phyloP scores from a whole-genome alignment of 202 grass and related monocot genomes.

The Eragrostis tef region DNA sequence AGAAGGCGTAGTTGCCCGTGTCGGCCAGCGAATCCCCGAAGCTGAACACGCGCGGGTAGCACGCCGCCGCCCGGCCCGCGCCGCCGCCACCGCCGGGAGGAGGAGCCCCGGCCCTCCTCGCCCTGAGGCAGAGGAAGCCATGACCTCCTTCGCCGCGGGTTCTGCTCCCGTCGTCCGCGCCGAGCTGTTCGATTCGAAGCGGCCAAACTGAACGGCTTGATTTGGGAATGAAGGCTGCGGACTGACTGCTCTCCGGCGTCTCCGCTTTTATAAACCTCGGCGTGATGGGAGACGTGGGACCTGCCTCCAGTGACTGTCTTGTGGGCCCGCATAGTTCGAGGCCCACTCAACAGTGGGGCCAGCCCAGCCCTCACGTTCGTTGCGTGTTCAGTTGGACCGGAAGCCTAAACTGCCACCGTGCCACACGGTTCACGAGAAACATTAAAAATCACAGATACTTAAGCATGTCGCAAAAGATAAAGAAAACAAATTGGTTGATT shows the following conservation, averaged over 20 bases:
- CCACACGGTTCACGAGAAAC: no score
- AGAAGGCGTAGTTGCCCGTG: constrained; percentile 65
- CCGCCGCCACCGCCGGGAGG: not conserved
- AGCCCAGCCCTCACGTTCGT: not conserved
- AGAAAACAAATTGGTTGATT: no score
- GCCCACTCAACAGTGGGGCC: not conserved
- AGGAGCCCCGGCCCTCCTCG: constrained; percentile 12
- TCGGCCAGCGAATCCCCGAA: constrained; percentile 87
- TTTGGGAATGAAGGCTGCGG: not conserved
- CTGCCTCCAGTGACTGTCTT: not conserved
- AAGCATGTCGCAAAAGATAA: no score
- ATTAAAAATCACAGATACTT: no score
- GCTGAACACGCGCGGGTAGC: constrained; percentile 65
- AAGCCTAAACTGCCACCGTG: no score
- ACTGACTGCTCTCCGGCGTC: not conserved
- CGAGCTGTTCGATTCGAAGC: no score
- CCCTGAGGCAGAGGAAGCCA: constrained; percentile 38
- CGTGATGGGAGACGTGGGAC: not conserved
- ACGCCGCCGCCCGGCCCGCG: constrained; percentile 31
- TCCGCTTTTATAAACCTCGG: constrained; percentile 18
- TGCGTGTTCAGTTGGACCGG: not conserved
- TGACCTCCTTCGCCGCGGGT: not conserved
- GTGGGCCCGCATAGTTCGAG: not conserved
- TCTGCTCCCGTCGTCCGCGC: not conserved
- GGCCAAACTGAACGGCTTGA: not conserved